Evolutionary conservation across 306 rosid genomes (phyloP), one percentile per base, ranked within the genome.

Genomic region (Glycine soja): DNA sequence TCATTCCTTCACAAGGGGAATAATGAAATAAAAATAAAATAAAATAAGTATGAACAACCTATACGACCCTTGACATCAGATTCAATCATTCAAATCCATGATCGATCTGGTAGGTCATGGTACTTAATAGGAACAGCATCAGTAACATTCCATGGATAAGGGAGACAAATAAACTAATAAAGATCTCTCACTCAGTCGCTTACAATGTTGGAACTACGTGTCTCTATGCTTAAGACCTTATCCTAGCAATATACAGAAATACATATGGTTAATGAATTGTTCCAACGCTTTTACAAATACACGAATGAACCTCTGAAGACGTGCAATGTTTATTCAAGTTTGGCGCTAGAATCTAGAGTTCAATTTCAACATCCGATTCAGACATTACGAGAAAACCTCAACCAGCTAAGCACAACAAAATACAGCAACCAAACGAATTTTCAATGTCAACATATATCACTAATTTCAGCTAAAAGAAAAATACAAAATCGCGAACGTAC

Each of bases 331-430:
- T 16, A 9, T 18, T n/a, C 3, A 56, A 82, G 79, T 70, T 75
- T 14, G 16, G 68, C 9, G 47, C 24, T 56, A 10, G 51, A 59
- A 15, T 14, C 65, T 30, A 56, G 61, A 78, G 76, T 16, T 81
- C 63, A 65, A 79, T 78, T 75, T 45, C 79, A 64, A 64, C 61
- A 51, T 56, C 77, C 32, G 76, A 80, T 84, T 78, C 80, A 66
- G 66, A 73, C 12, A 76, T 70, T n/a, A 16, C 16, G n/a, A 43
- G 78, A 51, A 66, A 66, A 80, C 64, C 56, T n/a, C 51, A 66
- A 48, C 71, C n/a, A 79, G 47, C 73, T 75, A 72, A 77, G 56
- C 80, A 75, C 42, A 66, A 67, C 72, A 45, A 70, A 70, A 76
- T 46, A 38, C 50, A 56, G 47, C 45, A 53, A 64, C 65, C 52